These are phyloP conservation scores for Leonotis leonurus DNA, from an alignment of 257 asterid genomes.

Conservation along the genomic window DNA sequence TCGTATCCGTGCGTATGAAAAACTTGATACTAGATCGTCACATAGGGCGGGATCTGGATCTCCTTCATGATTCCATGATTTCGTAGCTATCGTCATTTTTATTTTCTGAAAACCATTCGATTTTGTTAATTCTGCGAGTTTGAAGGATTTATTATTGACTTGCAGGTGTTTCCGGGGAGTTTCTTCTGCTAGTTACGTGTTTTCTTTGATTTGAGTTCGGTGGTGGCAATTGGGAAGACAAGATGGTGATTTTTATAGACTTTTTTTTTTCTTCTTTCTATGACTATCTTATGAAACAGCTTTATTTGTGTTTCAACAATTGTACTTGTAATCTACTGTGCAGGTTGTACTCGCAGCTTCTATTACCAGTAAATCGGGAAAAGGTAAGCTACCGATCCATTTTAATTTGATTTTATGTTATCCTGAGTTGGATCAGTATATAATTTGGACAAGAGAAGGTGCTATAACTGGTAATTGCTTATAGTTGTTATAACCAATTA, in stretches of 20 bases:
- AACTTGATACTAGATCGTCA: background rate
- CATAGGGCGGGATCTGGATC: constrained; percentile 19
- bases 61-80: background rate
- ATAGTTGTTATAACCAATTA: background rate
- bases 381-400: constrained; percentile 42
- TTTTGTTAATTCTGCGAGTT: background rate
- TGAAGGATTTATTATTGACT: constrained; percentile 8
- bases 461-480: background rate
- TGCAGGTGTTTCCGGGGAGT: constrained; percentile 18
- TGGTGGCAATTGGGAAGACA: constrained; percentile 29
- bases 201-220: constrained; percentile 20
- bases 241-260: constrained; percentile 36
- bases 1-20: background rate
- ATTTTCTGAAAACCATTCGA: background rate
- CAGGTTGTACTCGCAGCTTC: constrained; percentile 96
- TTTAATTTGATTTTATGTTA: background rate
- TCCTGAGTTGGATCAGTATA: background rate
- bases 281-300: too few relatives aligned
- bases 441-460: background rate
- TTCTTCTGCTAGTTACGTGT: background rate
- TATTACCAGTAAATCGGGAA: constrained; percentile 77
- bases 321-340: constrained; percentile 10
- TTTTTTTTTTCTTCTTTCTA: background rate
- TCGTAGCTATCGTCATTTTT: background rate
- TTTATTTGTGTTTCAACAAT: background rate